Percentiles rank a stretch among this genome's conserved stretches.
phyloP scores from a whole-genome alignment of 768 basidiomycete genomes.

The Naematelia encephala region DNA sequence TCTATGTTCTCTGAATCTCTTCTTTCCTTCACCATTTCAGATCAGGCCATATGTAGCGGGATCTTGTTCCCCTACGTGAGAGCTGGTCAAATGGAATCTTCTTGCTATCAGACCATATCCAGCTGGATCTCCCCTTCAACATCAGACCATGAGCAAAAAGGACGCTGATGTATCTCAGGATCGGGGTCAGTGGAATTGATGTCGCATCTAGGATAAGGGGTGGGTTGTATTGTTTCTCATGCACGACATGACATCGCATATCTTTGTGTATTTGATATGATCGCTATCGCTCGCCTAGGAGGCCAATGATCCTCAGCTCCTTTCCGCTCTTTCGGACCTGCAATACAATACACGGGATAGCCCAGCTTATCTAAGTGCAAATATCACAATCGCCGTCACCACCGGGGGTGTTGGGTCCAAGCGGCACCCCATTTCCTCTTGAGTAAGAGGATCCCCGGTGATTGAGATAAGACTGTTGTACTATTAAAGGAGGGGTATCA shows the following conservation, averaged over 20 bases:
- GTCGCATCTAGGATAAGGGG: background rate
- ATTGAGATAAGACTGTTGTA: too few relatives aligned
- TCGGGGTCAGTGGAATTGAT: slow-evolving; percentile 16
- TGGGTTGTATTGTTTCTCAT: background rate
- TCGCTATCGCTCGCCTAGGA: too few relatives aligned
- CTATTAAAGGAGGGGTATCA: background rate
- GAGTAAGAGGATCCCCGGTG: too few relatives aligned
- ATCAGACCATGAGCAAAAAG: background rate
- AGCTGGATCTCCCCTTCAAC: too few relatives aligned
- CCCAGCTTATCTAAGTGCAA: background rate
- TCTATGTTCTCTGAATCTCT: background rate
- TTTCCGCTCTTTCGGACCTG: too few relatives aligned
- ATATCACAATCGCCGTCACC: background rate
- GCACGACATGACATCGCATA: background rate
- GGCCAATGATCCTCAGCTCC: background rate
- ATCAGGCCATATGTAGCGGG: too few relatives aligned
- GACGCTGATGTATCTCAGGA: slow-evolving; percentile 7
- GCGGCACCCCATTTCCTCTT: background rate
- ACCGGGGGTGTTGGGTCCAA: background rate
- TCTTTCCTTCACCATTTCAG: background rate
- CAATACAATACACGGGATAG: too few relatives aligned
- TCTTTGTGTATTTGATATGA: too few relatives aligned
- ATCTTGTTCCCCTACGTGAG: too few relatives aligned
- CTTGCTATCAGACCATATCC: too few relatives aligned
- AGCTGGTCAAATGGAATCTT: too few relatives aligned